Base-by-base conservation (phyloP, 306 rosid species). In the Sesbania bispinosa region DNA sequence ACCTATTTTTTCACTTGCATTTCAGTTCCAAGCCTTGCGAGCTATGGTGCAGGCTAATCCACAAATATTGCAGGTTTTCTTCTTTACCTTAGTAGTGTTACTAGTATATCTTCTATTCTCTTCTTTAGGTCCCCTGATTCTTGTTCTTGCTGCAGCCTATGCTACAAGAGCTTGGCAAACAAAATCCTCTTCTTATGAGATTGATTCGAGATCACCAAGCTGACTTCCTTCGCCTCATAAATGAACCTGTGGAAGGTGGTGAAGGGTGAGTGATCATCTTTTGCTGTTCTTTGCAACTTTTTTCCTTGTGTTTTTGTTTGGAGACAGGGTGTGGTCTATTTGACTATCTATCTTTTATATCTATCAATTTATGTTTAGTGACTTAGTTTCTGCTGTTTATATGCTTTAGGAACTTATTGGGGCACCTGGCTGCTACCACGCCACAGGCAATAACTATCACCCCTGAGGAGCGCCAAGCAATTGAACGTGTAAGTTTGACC, bases 41-140 rank as follows among this genome's bases (percentile, higher is more conserved):
- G 76, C 93, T 47, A 85, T 92, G 96, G 97, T 92, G 70, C 97
- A 86, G 61, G 90, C 97, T 14, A 92, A 92, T 74, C 96, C 97
- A 42, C 97, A 92, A 79, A 89, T 92, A 53, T 77, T 92, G 81
- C 97, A 92, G 97, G 97, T 89, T 47, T 55, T 29, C 46, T 53
- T 73, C 53, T 15, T 35, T 7, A 2, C 3, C 61, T 30, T 36
- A 3, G 53, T 42, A n/a, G n/a, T n/a, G n/a, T n/a, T n/a, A n/a
- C n/a, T n/a, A n/a, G n/a, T n/a, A n/a, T n/a, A n/a, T n/a, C n/a
- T n/a, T 23, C 10, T 70, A 9, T 11, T 32, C 10, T 10, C 64
- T 30, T 36, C 21, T 23, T 9, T 7, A 2, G 5, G 19, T 21
- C 16, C 50, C 62, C 45, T 68, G 48, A 68, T 27, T 66, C 50